phyloP scores from a whole-genome alignment of 331 rosid species.

The Saraca asoca region DNA sequence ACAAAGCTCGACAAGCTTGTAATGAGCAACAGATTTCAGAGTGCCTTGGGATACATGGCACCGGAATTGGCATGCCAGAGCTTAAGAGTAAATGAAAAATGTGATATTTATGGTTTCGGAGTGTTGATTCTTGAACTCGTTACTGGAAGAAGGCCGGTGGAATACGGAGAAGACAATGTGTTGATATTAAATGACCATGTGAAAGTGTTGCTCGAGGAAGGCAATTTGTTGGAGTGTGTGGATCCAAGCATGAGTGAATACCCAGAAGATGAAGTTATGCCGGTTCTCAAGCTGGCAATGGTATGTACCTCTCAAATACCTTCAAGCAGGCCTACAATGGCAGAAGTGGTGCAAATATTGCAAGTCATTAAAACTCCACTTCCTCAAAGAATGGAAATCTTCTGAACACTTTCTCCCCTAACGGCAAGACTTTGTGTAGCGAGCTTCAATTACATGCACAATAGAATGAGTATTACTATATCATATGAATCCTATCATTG shows the following conservation, averaged over 20 bases:
- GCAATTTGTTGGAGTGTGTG: constrained; percentile 44
- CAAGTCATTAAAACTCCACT: constrained; percentile 83
- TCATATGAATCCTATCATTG: too few relatives aligned
- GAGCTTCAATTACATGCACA: constrained; percentile 27
- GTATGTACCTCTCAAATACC: constrained; percentile 92
- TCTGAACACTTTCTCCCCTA: constrained; percentile 17
- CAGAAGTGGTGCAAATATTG: constrained; percentile 86
- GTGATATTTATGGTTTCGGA: constrained; percentile 83
- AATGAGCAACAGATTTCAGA: constrained; percentile 72
- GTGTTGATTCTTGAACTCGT: constrained; percentile 82
- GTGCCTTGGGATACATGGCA: constrained; percentile 81
- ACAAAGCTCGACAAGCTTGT: constrained; percentile 69
- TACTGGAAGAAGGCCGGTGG: constrained; percentile 91
- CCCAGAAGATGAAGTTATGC: constrained; percentile 84
- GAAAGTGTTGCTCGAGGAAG: constrained; percentile 72
- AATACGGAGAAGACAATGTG: constrained; percentile 89
- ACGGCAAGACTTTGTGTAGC: not conserved
- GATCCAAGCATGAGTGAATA: constrained; percentile 49
- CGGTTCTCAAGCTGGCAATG: constrained; percentile 81
- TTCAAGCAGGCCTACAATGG: constrained; percentile 90
- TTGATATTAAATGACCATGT: constrained; percentile 81
- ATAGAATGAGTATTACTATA: too few relatives aligned
- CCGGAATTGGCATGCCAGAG: constrained; percentile 91
- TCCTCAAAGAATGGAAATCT: constrained; percentile 67
- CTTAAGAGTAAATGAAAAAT: constrained; percentile 91